phyloP scores from a whole-genome alignment of 2,329 filamentous ascomycete genomes.

The Penicillium sp. region DNA sequence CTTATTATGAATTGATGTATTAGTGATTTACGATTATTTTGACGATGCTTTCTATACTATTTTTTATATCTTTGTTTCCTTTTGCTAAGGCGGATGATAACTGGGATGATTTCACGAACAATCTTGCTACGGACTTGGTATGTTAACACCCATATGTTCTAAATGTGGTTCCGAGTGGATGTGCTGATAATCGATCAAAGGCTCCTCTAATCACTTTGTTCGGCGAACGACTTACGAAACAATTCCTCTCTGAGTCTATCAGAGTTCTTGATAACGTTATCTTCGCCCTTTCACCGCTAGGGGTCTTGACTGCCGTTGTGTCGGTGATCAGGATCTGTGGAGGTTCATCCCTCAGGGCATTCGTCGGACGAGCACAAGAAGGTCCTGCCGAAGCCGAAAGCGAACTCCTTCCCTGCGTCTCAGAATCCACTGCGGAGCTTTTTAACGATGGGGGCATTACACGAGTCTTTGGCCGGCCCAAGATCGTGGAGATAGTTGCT shows the following conservation, averaged over 20 bases:
- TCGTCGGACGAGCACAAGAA: conserved; percentile 48
- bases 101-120: conserved; percentile 41
- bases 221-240: conserved; percentile 48
- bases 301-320: conserved; percentile 46
- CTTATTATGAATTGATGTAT: background rate
- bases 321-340: conserved; percentile 49
- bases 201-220: conserved; percentile 43
- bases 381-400: conserved; percentile 40
- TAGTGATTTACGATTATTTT: conserved; percentile 1
- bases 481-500: conserved; percentile 37
- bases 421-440: conserved; percentile 45
- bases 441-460: conserved; percentile 44
- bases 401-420: conserved; percentile 49
- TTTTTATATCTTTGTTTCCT: conserved; percentile 18
- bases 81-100: conserved; percentile 25
- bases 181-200: conserved; percentile 9
- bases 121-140: conserved; percentile 41
- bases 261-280: conserved; percentile 45
- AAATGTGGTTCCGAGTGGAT: background rate
- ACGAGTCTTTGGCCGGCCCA: conserved; percentile 35
- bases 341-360: conserved; percentile 41
- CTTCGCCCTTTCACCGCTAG: conserved; percentile 48
- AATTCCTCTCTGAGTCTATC: conserved; percentile 48
- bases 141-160: background rate
- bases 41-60: conserved; percentile 5